phyloP scores from a whole-genome alignment of 1,284 basidiomycete species.

The Apiotrichum gracile region DNA sequence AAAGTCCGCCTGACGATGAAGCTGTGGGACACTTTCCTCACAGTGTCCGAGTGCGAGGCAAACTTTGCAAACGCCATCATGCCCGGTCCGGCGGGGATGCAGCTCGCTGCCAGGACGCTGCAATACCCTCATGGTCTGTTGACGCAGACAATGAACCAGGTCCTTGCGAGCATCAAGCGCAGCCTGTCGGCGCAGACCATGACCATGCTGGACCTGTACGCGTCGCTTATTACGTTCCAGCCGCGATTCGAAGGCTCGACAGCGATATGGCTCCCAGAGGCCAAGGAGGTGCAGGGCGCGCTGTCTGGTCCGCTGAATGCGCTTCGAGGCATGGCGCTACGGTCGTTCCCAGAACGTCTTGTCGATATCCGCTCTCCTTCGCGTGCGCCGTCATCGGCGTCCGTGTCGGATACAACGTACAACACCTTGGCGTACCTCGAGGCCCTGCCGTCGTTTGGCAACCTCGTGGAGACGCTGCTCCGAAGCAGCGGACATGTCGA shows the following conservation, averaged over 20 bases:
- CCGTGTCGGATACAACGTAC: constrained; percentile 37
- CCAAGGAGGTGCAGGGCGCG: constrained; percentile 19
- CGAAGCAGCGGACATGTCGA: constrained; percentile 35
- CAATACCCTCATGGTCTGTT: constrained; percentile 19
- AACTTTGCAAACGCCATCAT: constrained; percentile 35
- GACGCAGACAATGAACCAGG: constrained; percentile 25
- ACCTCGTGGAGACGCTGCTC: constrained; percentile 35
- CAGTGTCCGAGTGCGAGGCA: constrained; percentile 39
- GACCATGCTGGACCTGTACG: constrained; percentile 40
- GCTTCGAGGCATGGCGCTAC: constrained; percentile 27
- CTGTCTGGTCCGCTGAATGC: constrained; percentile 21
- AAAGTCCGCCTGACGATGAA: constrained; percentile 30
- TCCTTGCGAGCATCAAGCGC: constrained; percentile 35
- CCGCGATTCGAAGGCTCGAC: constrained; percentile 28
- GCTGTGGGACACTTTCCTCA: constrained; percentile 34
- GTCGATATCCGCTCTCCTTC: constrained; percentile 38
- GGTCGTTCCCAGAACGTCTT: constrained; percentile 45
- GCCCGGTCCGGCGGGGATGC: constrained; percentile 27
- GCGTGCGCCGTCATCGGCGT: constrained; percentile 11
- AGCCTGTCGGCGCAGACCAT: constrained; percentile 36
- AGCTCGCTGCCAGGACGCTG: constrained; percentile 28
- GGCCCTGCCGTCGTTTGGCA: constrained; percentile 33
- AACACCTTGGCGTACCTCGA: constrained; percentile 43
- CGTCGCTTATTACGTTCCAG: constrained; percentile 26
- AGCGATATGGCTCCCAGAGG: constrained; percentile 16